Evolutionary conservation across 2,329 filamentous ascomycete species (phyloP), one percentile per base, ranked within the genome.

Genomic region (Rhytidhysteron rufulum): DNA sequence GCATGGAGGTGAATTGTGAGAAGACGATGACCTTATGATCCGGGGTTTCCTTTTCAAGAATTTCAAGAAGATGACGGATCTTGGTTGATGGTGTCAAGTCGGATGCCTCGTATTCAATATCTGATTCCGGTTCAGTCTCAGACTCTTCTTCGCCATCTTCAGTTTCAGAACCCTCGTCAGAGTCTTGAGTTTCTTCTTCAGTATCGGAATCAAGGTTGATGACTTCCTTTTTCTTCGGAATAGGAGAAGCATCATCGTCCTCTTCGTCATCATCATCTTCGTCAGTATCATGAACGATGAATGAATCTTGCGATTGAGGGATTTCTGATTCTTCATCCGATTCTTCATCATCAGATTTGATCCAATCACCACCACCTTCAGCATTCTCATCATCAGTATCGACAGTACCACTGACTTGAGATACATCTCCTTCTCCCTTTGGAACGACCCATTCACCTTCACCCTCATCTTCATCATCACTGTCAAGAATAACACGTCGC

Each of bases 11-110:
- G 68, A 98, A 98, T 57, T 97, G 88, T 2, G 89, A 95, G 68
- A 98, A 98, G 48, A 98, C 89, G 56, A 98, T 98, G 60, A 95
- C 95, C 62, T 98, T 98, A 75, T 95, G 88, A 44, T 88, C 75
- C 2, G 76, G 71, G 0, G 83, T 82, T 65, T 98, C 93, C 32
- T 80, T 80, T 48, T 82, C 78, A 7, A 98, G 78, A 37, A 98
- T 86, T 45, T 81, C 75, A 57, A 95, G 78, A 16, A 97, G 77
- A 53, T 93, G 83, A 32, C 85, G 83, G 56, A 98, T 94, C 71
- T 98, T 98, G 54, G 93, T 91, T 0, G 93, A 98, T 2, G 82
- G 77, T 19, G 79, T 71, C 9, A 73, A 69, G 18, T 74, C 70
- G 20, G 72, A 70, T 38, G 72, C 67, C 32, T 66, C 57, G 43